Base-by-base conservation (phyloP, 2,329 filamentous ascomycete species). In the Scorias spongiosa region DNA sequence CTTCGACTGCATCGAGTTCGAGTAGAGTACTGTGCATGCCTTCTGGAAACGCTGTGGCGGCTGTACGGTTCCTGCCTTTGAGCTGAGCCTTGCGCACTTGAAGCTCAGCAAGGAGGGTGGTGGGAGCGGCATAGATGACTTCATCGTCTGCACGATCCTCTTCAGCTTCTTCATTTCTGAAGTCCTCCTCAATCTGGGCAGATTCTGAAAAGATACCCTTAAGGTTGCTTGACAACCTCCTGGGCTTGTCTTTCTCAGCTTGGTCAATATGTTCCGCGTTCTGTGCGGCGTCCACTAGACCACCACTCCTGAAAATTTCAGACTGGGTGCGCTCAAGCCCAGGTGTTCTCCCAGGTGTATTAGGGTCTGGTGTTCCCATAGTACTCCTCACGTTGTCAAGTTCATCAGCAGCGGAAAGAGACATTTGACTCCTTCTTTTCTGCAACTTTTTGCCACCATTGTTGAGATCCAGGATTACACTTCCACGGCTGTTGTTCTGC, bases 1-100 rank as follows among this genome's bases (percentile, higher is more conserved):
- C 84, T 17, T 85, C 84, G 26, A 95, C 85, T 0, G 86, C 83
- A 57, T 98, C 89, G 52, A 96, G 74, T 58, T 98, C 79, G 1
- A 98, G 70, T 3, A 98, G 71, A 0, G 91, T 98, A 11, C 84
- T 84, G 50, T 91, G 85, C 72, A 93, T 80, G n/a, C 86, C 88
- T 44, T 81, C 79, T 15, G 82, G 80, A 52, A 70, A 74, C 1
- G 71, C 66, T 11, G 72, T 76, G 29, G 75, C 70, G 17, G 80
- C 72, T 11, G 81, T 81, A 17, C 79, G 75, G 28, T 81, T 91
- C 30, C 91, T 79, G 48, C 80, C 71, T 61, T 85, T 88, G 55
- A 93, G 81, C 53, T 94, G 84, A 47, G 84, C 80, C 60, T 98
- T 96, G 42, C 91, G 81, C 50, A 93, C 67, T 59, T 95, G 86